A percentile compares a stretch with the other conserved stretches of the same genome.
Conservation (phyloP, 768 basidiomycete genomes). For the Pilatotrama ljubarskyi region DNA sequence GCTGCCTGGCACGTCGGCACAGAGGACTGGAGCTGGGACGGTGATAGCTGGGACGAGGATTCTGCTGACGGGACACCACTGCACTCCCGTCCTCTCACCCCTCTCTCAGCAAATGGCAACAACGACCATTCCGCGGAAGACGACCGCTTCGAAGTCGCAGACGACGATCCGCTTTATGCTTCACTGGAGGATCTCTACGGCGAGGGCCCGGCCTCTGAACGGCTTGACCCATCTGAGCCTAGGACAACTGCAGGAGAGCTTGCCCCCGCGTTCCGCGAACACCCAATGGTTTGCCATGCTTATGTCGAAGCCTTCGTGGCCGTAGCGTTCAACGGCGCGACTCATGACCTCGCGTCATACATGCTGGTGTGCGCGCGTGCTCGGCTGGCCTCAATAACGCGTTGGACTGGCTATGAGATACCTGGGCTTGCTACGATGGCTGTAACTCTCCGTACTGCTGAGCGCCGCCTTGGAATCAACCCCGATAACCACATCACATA, state of each 20-base stretch:
- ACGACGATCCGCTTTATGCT: background rate
- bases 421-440: slow-evolving; percentile 3
- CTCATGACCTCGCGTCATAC: background rate
- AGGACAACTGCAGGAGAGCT: background rate
- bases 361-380: background rate
- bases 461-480: background rate
- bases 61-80: no score
- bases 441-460: background rate
- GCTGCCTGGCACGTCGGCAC: no score
- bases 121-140: no score
- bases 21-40: no score
- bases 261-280: background rate
- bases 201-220: background rate
- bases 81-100: no score
- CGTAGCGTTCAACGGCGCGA: background rate
- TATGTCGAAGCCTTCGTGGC: background rate
- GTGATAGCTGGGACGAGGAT: no score
- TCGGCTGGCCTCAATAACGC: background rate
- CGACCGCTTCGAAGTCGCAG: background rate
- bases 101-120: no score
- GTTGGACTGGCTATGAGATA: background rate
- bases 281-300: background rate
- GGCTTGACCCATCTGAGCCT: background rate
- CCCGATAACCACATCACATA: slow-evolving; percentile 1
- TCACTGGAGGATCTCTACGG: background rate